Evolutionary conservation across 768 basidiomycete genomes (phyloP).

Genomic region (Serendipita sp.): DNA sequence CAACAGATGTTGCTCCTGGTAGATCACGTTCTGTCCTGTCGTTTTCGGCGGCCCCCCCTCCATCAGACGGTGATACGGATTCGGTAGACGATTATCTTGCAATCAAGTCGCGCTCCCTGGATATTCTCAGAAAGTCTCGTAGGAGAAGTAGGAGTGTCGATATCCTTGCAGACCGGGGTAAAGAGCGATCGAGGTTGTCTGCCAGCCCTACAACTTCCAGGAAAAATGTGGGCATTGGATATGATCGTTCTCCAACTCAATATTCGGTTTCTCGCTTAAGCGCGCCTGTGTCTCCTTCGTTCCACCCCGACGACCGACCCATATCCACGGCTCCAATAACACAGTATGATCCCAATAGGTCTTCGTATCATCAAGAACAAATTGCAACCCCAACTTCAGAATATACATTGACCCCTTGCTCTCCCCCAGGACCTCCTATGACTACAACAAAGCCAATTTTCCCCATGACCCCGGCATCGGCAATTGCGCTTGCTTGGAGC

Average conservation of each 20-base stretch:
- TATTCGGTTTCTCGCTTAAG: no score
- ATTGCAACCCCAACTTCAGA: no score
- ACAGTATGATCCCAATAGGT: background rate
- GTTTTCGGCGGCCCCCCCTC: background rate
- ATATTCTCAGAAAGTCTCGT: background rate
- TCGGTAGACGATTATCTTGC: background rate
- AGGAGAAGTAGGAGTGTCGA: slow-evolving; percentile 2
- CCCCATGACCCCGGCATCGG: background rate
- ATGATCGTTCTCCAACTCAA: no score
- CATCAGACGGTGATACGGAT: background rate
- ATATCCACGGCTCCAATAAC: no score
- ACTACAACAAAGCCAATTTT: no score
- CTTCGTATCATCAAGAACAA: background rate
- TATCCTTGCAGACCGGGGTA: background rate
- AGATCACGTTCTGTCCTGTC: background rate
- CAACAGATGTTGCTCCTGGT: background rate
- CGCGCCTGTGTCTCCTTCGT: no score
- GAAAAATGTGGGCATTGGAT: no score
- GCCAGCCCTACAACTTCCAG: no score
- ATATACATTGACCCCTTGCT: no score
- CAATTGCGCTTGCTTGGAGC: background rate
- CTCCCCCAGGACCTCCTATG: no score
- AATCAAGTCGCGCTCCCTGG: background rate
- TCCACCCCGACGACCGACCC: no score
- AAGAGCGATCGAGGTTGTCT: background rate